Conservation (phyloP, 2,329 filamentous ascomycete species). For the Tolypocladium ophioglossoides region DNA sequence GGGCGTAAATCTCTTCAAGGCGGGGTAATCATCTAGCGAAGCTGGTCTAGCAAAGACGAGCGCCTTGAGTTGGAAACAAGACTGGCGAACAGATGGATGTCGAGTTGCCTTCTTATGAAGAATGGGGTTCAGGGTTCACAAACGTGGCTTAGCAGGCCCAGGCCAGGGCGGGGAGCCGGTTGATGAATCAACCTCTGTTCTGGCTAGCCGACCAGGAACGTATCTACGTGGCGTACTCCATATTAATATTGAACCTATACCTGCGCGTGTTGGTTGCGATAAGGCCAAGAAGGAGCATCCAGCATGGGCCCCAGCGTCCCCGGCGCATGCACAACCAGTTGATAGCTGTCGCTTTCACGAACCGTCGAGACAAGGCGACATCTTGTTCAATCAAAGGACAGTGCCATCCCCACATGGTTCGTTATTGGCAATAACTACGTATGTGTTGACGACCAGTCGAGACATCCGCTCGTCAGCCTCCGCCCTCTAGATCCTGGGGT, state of each 20-base stretch:
- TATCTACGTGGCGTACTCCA: too few species aligned
- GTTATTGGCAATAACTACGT: not conserved
- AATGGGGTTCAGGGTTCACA: not conserved
- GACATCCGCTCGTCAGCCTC: not conserved
- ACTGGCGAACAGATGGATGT: not conserved
- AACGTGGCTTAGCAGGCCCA: not conserved
- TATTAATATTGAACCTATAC: not conserved
- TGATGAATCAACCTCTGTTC: not conserved
- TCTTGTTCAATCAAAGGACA: not conserved
- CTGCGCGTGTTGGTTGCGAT: not conserved
- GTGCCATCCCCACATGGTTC: not conserved
- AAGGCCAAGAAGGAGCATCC: not conserved
- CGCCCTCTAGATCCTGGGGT: not conserved
- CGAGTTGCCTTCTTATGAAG: not conserved
- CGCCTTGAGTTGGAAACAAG: not conserved
- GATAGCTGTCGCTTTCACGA: not conserved
- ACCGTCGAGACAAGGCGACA: not conserved
- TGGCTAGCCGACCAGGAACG: not conserved
- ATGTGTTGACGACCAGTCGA: not conserved
- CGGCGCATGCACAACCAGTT: not conserved
- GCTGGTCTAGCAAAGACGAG: not conserved
- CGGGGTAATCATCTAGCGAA: not conserved
- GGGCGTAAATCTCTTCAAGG: not conserved
- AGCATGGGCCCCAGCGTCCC: not conserved
- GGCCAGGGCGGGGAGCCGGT: not conserved